Base-by-base conservation (phyloP, 768 basidiomycete genomes). In the Auriscalpium orientale region DNA sequence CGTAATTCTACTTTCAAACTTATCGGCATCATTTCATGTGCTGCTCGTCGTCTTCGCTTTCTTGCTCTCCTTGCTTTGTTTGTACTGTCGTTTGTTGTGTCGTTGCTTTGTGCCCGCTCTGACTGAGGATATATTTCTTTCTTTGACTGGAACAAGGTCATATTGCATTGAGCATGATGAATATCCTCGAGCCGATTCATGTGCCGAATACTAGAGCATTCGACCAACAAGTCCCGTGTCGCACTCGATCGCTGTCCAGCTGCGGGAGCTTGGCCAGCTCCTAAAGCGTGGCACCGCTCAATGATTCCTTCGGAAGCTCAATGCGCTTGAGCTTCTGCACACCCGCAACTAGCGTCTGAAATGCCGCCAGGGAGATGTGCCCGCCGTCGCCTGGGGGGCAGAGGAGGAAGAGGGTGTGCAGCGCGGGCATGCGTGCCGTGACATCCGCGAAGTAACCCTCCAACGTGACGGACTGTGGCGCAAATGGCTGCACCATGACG, bases 361-460 rank as follows among this genome's bases (percentile, higher is more conserved):
- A 55, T 16, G 16, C 20, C 7, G 45, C 8, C 40, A 54, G 38
- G n/a, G 46, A 11, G 1, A 16, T n/a, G 9, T 21, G 5, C 20
- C 18, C 22, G n/a, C 34, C 45, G 36, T 10, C 20, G 21, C 9
- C 16, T 10, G 12, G 11, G 18, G 33, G 9, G 9, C 44, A 28
- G 11, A 20, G 46, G 35, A 49, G 57, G 8, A 7, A 53, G 47
- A 62, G 40, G 43, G 52, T 53, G 11, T 9, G 22, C 40, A 62
- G 58, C 12, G 46, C 52, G 15, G 61, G 61, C 58, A 60, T 62
- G 20, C 61, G 61, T 33, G 51, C 61, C 15, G 54, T 12, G 44
- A 60, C 36, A 36, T 60, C 55, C 2, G 40, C 16, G 43, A 45
- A 15, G 21, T 20, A 35, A 18, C 18, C 40, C 13, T 53, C 38